A percentile compares a stretch with the other conserved stretches of the same genome.
phyloP scores from a whole-genome alignment of 768 basidiomycete species.

The Lyophyllum shimeji region DNA sequence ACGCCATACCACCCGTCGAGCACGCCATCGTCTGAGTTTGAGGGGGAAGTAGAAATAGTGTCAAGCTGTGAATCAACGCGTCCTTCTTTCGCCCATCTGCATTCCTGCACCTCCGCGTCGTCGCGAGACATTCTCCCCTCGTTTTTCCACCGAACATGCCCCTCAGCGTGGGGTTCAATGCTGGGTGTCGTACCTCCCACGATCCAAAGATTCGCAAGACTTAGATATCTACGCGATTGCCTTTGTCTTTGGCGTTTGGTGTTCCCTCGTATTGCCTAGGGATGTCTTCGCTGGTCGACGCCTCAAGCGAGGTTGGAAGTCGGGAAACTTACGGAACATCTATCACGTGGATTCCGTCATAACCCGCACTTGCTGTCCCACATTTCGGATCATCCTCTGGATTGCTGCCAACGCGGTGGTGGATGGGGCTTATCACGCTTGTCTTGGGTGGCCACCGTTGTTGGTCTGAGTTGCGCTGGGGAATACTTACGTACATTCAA shows the following conservation, averaged over 20 bases:
- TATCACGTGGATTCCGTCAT: constrained; percentile 8
- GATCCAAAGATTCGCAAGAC: background rate
- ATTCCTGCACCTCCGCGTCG: background rate
- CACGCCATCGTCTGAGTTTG: constrained; percentile 46
- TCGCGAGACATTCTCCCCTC: too few relatives aligned
- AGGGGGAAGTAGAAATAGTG: constrained; percentile 30
- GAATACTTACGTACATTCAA: background rate
- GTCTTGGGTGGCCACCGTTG: background rate
- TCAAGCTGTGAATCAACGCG: constrained; percentile 13
- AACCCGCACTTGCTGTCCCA: constrained; percentile 6
- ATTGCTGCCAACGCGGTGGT: constrained; percentile 1
- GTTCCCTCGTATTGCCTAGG: background rate
- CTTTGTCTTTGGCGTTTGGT: background rate
- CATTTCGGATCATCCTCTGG: constrained; percentile 10
- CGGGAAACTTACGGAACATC: background rate
- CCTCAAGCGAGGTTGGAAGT: background rate
- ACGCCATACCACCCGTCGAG: constrained; percentile 28
- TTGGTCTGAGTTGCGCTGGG: background rate
- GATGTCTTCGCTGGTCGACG: background rate
- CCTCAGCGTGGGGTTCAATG: background rate
- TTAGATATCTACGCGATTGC: background rate
- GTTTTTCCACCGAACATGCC: background rate
- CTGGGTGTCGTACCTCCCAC: background rate
- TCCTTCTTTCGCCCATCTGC: constrained; percentile 5
- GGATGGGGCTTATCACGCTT: background rate